Evolutionary conservation across 1,284 basidiomycete species (phyloP).

Genomic region (Microbotryum saponariae): DNA sequence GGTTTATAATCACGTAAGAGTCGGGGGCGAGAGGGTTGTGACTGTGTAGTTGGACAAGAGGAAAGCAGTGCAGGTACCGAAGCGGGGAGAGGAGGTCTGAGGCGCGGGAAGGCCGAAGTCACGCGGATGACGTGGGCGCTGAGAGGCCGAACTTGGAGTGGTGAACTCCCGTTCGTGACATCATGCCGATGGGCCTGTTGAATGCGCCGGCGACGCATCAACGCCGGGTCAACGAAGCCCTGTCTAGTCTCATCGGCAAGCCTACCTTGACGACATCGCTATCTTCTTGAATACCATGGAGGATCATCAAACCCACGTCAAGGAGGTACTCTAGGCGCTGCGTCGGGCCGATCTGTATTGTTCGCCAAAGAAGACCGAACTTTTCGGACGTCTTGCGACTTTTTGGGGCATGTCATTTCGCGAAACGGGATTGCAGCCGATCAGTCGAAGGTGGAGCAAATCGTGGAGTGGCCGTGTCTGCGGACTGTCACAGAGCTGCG

Average conservation of each 20-base stretch:
- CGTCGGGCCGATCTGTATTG: conserved; percentile 32
- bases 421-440: conserved; percentile 41
- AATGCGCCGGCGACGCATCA: conserved; percentile 44
- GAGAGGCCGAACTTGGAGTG: too few species aligned
- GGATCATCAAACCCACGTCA: conserved; percentile 38
- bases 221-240: conserved; percentile 17
- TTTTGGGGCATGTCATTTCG: conserved; percentile 44
- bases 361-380: conserved; percentile 38
- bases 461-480: conserved; percentile 43
- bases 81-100: too few species aligned
- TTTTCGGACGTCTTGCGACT: conserved; percentile 37
- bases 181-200: conserved; percentile 45
- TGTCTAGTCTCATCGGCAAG: conserved; percentile 9
- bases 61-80: too few species aligned
- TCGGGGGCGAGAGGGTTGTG: too few species aligned
- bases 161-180: too few species aligned
- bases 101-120: too few species aligned
- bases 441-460: conserved; percentile 37
- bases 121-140: too few species aligned
- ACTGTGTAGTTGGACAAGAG: too few species aligned
- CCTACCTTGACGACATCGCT: conserved; percentile 47
- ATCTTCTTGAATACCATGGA: conserved; percentile 44
- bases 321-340: conserved; percentile 35
- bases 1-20: too few species aligned
- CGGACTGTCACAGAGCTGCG: conserved; percentile 37